A percentile compares a stretch with the other conserved stretches of the same genome.
phyloP scores from a whole-genome alignment of 805 yeast species.

The Soucietia sequanensis region DNA sequence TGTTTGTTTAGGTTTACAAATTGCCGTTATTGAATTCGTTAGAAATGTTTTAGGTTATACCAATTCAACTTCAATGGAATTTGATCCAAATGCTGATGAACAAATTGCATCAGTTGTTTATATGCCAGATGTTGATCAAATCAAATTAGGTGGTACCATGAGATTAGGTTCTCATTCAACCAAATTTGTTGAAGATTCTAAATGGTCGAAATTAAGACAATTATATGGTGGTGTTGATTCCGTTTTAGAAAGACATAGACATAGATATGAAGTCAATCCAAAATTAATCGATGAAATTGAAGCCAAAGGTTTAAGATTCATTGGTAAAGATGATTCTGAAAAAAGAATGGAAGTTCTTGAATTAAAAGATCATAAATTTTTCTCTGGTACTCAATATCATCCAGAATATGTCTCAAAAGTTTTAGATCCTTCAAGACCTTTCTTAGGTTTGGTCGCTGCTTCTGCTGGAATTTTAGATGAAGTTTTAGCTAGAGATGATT shows the following conservation, averaged over 20 bases:
- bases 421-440: slow-evolving; percentile 93
- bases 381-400: slow-evolving; percentile 95
- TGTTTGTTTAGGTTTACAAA: slow-evolving; percentile 95
- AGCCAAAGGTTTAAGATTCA: slow-evolving; percentile 75
- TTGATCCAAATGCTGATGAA: slow-evolving; percentile 60
- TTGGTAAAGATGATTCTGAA: slow-evolving; percentile 89
- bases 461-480: slow-evolving; percentile 78
- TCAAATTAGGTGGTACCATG: slow-evolving; percentile 98
- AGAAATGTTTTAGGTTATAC: slow-evolving; percentile 71
- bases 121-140: slow-evolving; percentile 98
- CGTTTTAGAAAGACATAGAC: slow-evolving; percentile 95
- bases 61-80: slow-evolving; percentile 80
- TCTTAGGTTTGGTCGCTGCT: slow-evolving; percentile 95
- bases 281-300: slow-evolving; percentile 70
- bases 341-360: slow-evolving; percentile 95
- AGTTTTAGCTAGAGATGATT: slow-evolving; percentile 48
- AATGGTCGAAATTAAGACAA: slow-evolving; percentile 68
- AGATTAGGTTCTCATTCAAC: slow-evolving; percentile 94
- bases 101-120: slow-evolving; percentile 78
- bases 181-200: slow-evolving; percentile 65
- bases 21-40: slow-evolving; percentile 92
- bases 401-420: slow-evolving; percentile 98
- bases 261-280: slow-evolving; percentile 97
- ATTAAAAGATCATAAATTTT: slow-evolving; percentile 82
- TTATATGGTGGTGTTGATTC: slow-evolving; percentile 70